phyloP scores from a whole-genome alignment of 768 basidiomycete genomes.

The Gloeostereum incarnatum region DNA sequence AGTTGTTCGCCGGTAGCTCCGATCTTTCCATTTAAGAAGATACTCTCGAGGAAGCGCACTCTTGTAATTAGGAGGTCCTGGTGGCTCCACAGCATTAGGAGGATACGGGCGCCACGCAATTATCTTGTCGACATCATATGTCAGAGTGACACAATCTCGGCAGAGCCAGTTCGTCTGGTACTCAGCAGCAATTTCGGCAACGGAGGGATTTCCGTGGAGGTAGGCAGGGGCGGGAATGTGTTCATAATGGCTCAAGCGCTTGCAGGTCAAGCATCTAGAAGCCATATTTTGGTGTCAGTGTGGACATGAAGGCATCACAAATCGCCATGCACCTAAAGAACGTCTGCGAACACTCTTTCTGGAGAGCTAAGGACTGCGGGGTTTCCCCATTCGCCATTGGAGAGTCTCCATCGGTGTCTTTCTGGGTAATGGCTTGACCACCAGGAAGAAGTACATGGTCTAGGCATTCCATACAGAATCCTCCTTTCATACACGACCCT shows the following conservation, averaged over 20 bases:
- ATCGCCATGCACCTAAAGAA: background rate
- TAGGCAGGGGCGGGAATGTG: constrained; percentile 49
- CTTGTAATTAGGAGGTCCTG: constrained; percentile 43
- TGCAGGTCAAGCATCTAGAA: constrained; percentile 81
- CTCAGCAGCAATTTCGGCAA: constrained; percentile 42
- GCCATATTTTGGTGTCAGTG: no score
- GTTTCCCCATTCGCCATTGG: constrained; percentile 9
- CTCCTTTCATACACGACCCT: constrained; percentile 63
- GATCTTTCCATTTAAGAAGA: constrained; percentile 79
- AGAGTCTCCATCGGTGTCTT: constrained; percentile 25
- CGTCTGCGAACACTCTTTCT: no score
- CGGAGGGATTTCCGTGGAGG: constrained; percentile 19
- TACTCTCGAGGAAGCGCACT: constrained; percentile 76
- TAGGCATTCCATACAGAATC: constrained; percentile 70
- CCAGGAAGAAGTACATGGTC: no score
- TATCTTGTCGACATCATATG: constrained; percentile 69
- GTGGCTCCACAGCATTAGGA: constrained; percentile 46
- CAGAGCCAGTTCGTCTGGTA: constrained; percentile 70
- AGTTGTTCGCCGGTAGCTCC: constrained; percentile 67
- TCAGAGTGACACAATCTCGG: constrained; percentile 67
- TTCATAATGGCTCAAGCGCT: constrained; percentile 72
- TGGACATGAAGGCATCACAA: no score
- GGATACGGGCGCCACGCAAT: constrained; percentile 89
- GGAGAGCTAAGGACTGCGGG: constrained; percentile 13
- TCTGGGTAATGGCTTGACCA: constrained; percentile 4